phyloP scores from a whole-genome alignment of 164 flowering plant species.

The Vitis riparia region DNA sequence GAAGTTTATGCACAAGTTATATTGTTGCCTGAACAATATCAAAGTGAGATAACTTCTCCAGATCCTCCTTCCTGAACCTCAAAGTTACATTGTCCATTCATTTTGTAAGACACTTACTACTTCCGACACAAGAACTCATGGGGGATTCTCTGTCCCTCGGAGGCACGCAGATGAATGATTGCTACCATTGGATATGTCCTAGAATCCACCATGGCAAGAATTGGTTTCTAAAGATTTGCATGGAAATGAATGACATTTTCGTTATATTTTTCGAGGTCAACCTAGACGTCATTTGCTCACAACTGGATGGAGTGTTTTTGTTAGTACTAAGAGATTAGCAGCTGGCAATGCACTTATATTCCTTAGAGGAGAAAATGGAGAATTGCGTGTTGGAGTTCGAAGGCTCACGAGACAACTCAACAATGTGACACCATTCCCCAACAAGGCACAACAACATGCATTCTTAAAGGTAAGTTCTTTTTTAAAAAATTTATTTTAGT shows the following conservation, averaged over 20 bases:
- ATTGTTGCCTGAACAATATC: conserved; percentile 12
- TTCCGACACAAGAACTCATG: conserved; percentile 30
- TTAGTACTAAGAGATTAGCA: no score
- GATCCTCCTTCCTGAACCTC: conserved; percentile 18
- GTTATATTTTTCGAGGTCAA: conserved; percentile 87
- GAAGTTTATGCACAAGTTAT: conserved; percentile 24
- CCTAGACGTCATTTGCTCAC: no score
- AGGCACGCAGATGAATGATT: conserved; percentile 24
- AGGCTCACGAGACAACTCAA: no score
- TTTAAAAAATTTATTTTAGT: no score
- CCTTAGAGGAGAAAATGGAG: no score
- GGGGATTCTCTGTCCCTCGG: conserved; percentile 26
- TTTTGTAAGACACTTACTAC: conserved; percentile 26
- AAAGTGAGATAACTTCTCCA: conserved; percentile 12
- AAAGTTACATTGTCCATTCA: conserved; percentile 12
- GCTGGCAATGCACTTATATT: no score
- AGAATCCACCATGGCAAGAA: conserved; percentile 84
- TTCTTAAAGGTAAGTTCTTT: no score
- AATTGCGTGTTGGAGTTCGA: no score
- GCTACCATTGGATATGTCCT: conserved; percentile 16
- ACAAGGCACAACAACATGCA: no score
- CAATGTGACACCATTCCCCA: no score
- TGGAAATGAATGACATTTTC: conserved; percentile 87
- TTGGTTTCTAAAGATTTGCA: conserved; percentile 87
- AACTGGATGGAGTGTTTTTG: no score